phyloP scores from a whole-genome alignment of 495 filamentous ascomycete genomes.

The Lepidopterella palustris region DNA sequence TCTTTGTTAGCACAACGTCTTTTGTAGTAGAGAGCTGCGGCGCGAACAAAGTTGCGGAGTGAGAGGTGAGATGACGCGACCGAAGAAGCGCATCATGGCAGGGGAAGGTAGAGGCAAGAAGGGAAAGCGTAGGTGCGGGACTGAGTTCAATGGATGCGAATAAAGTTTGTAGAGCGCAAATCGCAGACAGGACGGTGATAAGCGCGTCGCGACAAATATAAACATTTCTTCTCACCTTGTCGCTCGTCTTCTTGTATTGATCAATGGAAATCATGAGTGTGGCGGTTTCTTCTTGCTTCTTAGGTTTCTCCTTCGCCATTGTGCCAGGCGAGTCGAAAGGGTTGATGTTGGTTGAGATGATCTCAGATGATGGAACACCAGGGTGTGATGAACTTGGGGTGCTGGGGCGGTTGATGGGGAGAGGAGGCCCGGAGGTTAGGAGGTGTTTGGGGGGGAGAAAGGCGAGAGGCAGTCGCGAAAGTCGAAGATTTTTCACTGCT shows the following conservation, averaged over 20 bases:
- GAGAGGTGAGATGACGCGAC: not conserved
- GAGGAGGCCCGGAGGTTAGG: no score
- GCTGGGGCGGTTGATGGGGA: no score
- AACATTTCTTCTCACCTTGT: constrained; percentile 50
- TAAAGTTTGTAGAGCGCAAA: not conserved
- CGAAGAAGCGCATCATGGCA: not conserved
- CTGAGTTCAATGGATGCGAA: not conserved
- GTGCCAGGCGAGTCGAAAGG: not conserved
- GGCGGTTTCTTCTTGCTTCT: constrained; percentile 38
- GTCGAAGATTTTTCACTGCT: no score
- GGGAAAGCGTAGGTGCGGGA: not conserved
- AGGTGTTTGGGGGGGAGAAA: no score
- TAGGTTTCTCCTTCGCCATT: constrained; percentile 37
- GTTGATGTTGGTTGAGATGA: not conserved
- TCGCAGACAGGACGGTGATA: not conserved
- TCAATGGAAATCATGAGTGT: constrained; percentile 49
- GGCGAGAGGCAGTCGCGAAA: no score
- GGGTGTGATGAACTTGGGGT: no score
- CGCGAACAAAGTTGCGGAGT: constrained; percentile 20
- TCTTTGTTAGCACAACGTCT: not conserved
- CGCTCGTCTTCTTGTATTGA: constrained; percentile 56
- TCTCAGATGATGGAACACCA: not conserved
- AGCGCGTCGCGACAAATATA: constrained; percentile 7
- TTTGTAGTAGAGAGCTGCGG: not conserved
- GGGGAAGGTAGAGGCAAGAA: not conserved